Evolutionary conservation across 768 basidiomycete species (phyloP).

Genomic region (Tricholoma saponaceum): DNA sequence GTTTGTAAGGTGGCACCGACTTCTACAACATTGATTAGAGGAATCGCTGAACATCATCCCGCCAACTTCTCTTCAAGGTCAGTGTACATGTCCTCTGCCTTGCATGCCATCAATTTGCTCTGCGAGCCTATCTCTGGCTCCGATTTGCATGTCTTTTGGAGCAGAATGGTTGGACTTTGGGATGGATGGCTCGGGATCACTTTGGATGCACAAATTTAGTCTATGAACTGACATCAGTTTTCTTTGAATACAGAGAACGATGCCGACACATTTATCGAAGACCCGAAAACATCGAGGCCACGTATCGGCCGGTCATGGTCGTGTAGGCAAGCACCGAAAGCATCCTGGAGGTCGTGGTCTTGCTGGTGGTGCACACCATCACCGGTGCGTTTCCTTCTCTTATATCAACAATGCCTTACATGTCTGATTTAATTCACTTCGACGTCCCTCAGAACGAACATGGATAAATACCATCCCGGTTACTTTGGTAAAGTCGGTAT

Average conservation of each 20-base stretch:
- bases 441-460: constrained; percentile 69
- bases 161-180: constrained; percentile 24
- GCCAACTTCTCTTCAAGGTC: constrained; percentile 61
- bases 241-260: constrained; percentile 38
- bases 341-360: constrained; percentile 99
- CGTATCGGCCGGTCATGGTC: constrained; percentile 99
- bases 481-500: constrained; percentile 99
- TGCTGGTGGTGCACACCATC: constrained; percentile 99
- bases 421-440: background rate
- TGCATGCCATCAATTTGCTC: constrained; percentile 1
- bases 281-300: constrained; percentile 99
- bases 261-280: constrained; percentile 96
- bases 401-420: background rate
- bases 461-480: constrained; percentile 99
- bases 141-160: constrained; percentile 9
- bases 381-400: constrained; percentile 59
- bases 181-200: constrained; percentile 34
- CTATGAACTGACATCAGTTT: constrained; percentile 16
- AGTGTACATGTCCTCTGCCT: constrained; percentile 33
- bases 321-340: constrained; percentile 99
- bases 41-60: constrained; percentile 32
- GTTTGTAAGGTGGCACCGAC: constrained; percentile 26
- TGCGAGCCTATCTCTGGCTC: constrained; percentile 1
- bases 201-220: constrained; percentile 44
- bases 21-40: constrained; percentile 18